Base-by-base conservation (phyloP, 352 stramenopile species). In the Pythium sp. region DNA sequence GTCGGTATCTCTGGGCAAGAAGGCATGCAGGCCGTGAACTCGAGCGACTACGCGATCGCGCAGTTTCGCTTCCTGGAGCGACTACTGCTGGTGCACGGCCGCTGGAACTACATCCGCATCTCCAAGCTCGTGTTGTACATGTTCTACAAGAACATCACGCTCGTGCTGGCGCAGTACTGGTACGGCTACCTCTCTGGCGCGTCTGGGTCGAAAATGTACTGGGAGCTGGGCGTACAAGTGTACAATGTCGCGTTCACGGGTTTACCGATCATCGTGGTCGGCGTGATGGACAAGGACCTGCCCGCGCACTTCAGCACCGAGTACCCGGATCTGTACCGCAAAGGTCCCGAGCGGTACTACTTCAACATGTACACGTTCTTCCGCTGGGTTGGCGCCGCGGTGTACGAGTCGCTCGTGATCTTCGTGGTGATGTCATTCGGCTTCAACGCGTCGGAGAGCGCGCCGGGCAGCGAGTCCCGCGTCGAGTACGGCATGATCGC, bases 211-310 rank as follows among this genome's bases (percentile, higher is more conserved):
- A 94, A 92, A 62, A 78, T 92, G 67, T 95, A 94, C 70, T 96
- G 83, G 77, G 87, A 95, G 72, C 78, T 92, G 28, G 85, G 77
- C 62, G 82, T 96, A 3, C 90, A 95, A 69, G 71, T 98, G 22
- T 98, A 98, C 72, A 99, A 98, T 74, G 90, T 99, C 68, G 87
- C 97, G 15, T 97, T 95, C 68, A 98, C 91, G 6, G 89, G 85
- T 28, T 64, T 98, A 18, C 96, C 97, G 11, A 98, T 99, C 63
- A 69, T 95, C 30, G 79, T 94, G 6, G 76, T 95, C 3, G 88
- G 84, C 20, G 87, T 94, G 3, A 71, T 95, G 68, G 88, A 97
- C 64, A 90, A 94, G 59, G 90, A 97, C 58, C 51, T 97, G 30
- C 86, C 88, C 1, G 84, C 82, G 2, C 70, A 84, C 5, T 94